Evolutionary conservation across 2,329 filamentous ascomycete species (phyloP).

Genomic region (Davidsoniella australis): DNA sequence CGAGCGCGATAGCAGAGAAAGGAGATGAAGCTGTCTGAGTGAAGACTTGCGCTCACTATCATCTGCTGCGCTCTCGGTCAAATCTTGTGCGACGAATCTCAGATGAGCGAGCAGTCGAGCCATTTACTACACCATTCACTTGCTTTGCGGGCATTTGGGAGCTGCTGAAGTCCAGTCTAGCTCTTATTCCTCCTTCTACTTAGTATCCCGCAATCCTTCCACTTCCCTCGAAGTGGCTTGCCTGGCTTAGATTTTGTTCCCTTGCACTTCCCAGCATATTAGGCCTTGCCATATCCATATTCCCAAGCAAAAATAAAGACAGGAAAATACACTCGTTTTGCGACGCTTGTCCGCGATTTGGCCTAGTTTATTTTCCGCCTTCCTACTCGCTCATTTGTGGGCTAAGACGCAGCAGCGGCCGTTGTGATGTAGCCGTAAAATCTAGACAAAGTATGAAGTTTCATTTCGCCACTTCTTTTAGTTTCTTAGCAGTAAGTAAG

Average conservation of each 20-base stretch:
- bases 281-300: background rate
- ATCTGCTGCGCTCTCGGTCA: background rate
- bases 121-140: no score
- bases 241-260: background rate
- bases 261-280: background rate
- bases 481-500: no score
- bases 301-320: background rate
- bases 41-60: no score
- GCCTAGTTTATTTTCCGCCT: slow-evolving; percentile 1
- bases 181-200: background rate
- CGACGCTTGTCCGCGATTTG: slow-evolving; percentile 2
- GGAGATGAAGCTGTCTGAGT: background rate
- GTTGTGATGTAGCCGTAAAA: no score
- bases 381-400: slow-evolving; percentile 4
- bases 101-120: no score
- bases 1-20: no score
- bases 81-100: background rate
- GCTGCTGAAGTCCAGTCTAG: slow-evolving; percentile 1
- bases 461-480: no score
- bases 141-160: background rate
- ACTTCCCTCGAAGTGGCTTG: slow-evolving; percentile 8
- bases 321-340: background rate
- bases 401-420: background rate
- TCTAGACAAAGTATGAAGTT: no score
- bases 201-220: slow-evolving; percentile 2